Base-by-base conservation (phyloP, 257 asterid genomes). In the Jasminum sambac region DNA sequence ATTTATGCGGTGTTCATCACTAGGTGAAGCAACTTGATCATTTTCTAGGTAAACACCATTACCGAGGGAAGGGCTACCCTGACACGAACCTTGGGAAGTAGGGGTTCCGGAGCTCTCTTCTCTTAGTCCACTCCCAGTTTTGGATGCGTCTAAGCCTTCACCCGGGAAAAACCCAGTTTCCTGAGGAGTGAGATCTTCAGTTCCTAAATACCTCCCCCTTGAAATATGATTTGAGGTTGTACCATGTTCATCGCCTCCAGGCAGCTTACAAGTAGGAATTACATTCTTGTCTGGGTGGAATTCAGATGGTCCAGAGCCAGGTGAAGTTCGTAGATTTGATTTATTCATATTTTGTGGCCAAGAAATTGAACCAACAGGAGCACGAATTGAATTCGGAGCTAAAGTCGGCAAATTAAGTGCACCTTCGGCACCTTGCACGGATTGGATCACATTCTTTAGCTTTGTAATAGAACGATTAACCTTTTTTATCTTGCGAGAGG, bases 61-160 rank as follows among this genome's bases (percentile, higher is more conserved):
- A 70, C 83, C 75, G 19, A 66, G 79, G 38, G 37, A 64, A 34
- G 89, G 92, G 77, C 95, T 87, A 21, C 92, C 91, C 69, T 83
- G 96, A 50, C 88, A 84, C 14, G 96, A 90, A 38, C 95, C 92
- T 69, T 86, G 95, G 44, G 98, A 92, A 79, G 91, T 82, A 64
- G 96, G 92, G 67, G 90, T 88, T 48, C 88, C 96, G 0, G 72
- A 68, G 79, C 90, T 90, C 76, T 86, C 98, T 84, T 88, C 98
- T 76, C 91, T 84, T 0, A 96, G 88, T 52, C 86, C 95, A 61
- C 95, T 86, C 73, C 86, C 83, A 0, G 86, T 84, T 84, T 88
- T 81, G 5, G 92, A 81, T 60, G 82, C 71, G 65, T 82, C 70
- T 62, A 87, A 79, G 66, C 79, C 82, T 73, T 86, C 89, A 70